These are phyloP conservation scores for Xylaria venustula DNA, from an alignment of 495 filamentous ascomycete genomes.

Conservation along the genomic window DNA sequence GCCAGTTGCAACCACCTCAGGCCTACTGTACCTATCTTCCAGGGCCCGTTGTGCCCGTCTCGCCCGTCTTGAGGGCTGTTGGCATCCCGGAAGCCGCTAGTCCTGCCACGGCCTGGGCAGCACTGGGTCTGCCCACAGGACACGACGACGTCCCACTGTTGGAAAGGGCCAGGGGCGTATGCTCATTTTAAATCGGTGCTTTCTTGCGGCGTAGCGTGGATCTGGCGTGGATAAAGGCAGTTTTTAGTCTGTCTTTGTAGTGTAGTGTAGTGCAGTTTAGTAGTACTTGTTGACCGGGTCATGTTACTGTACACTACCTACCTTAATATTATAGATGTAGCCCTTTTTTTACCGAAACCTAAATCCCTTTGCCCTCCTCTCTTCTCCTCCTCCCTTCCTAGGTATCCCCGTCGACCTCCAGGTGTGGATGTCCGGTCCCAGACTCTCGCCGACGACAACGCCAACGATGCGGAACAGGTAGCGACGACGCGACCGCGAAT, in stretches of 20 bases:
- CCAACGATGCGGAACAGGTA: slow-evolving; percentile 34
- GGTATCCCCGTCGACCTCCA: slow-evolving; percentile 17
- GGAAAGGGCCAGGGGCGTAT: neutral
- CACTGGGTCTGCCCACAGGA: no score
- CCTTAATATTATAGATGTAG: neutral
- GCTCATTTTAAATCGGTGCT: slow-evolving; percentile 18
- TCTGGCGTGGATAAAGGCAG: no score
- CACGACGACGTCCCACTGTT: neutral
- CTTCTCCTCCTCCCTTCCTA: slow-evolving; percentile 16
- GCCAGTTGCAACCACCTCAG: neutral
- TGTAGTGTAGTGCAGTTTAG: no score
- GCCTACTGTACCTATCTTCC: neutral
- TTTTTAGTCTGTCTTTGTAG: no score
- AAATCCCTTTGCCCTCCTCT: slow-evolving; percentile 15
- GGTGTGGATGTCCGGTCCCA: slow-evolving; percentile 32
- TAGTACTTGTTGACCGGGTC: no score
- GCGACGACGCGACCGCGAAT: slow-evolving; percentile 18
- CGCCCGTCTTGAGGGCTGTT: no score
- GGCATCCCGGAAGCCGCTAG: neutral
- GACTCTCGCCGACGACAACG: slow-evolving; percentile 13
- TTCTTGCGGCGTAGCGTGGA: neutral
- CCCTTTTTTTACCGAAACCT: neutral
- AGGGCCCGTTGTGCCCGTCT: no score
- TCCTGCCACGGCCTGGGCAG: no score
- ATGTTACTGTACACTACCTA: no score